Percentiles rank a stretch among this genome's conserved stretches.
Evolutionary conservation across 140 eudicot species (phyloP).

Genomic region (Oenanthe javanica): DNA sequence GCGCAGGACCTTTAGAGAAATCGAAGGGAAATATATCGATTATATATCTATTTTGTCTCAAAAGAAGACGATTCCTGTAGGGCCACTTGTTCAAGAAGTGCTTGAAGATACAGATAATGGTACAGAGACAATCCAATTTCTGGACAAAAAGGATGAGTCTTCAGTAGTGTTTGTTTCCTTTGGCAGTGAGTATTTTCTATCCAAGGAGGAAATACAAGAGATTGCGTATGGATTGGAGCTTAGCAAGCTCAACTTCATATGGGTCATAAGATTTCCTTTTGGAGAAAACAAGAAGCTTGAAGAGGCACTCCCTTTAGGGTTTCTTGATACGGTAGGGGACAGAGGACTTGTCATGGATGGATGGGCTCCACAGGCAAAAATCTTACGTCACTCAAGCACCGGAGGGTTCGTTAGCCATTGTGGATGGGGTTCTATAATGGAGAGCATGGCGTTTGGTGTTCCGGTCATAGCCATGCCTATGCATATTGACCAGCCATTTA

Average conservation of each 20-base stretch:
- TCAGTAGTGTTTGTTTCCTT: slow-evolving; percentile 16
- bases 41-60: slow-evolving; percentile 1
- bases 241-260: slow-evolving; percentile 15
- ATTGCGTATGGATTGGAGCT: slow-evolving; percentile 10
- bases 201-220: slow-evolving; percentile 10
- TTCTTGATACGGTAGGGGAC: slow-evolving; percentile 8
- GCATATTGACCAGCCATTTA: slow-evolving; percentile 29
- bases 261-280: slow-evolving; percentile 20
- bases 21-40: slow-evolving; percentile 20
- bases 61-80: slow-evolving; percentile 19
- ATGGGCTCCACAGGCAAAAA: slow-evolving; percentile 14
- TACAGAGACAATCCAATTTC: slow-evolving; percentile 10
- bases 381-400: slow-evolving; percentile 1
- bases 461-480: slow-evolving; percentile 33
- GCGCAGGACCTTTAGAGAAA: slow-evolving; percentile 14
- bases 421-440: slow-evolving; percentile 32
- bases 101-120: not conserved
- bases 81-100: slow-evolving; percentile 19
- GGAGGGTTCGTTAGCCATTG: slow-evolving; percentile 19
- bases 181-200: slow-evolving; percentile 13
- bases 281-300: slow-evolving; percentile 8
- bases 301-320: not conserved
- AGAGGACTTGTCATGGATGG: slow-evolving; percentile 20
- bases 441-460: slow-evolving; percentile 22
- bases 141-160: not conserved